phyloP scores from a whole-genome alignment of 73 alveolate genomes.

The Uronychia setigera region DNA sequence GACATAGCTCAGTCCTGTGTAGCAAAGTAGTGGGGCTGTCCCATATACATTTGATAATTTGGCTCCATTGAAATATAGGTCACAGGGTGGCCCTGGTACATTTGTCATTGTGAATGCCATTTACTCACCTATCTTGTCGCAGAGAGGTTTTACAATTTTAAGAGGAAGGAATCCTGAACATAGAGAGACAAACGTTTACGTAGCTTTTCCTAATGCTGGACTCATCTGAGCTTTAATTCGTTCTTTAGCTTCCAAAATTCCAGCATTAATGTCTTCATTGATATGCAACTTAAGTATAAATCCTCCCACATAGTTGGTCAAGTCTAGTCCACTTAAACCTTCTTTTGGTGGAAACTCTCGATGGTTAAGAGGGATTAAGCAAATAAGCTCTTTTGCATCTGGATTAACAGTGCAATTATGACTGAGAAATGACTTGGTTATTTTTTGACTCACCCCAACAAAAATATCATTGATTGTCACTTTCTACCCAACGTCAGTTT shows the following conservation, averaged over 20 bases:
- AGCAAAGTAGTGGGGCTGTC: not conserved
- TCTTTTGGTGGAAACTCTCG: not conserved
- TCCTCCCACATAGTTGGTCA: not conserved
- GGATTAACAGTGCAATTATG: not conserved
- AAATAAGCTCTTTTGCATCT: not conserved
- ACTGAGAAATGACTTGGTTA: not conserved
- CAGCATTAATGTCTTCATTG: not conserved
- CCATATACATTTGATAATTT: not conserved
- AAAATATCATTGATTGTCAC: not conserved
- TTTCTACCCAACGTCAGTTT: not conserved
- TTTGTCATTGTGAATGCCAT: not conserved
- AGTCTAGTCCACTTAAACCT: not conserved
- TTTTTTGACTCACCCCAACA: not conserved
- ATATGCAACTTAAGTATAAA: not conserved
- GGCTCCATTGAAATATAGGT: not conserved
- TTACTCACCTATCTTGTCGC: not conserved
- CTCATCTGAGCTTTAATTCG: not conserved
- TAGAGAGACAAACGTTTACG: not conserved
- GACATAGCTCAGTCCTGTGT: not conserved
- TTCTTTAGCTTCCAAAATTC: not conserved
- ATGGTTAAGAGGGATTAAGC: not conserved
- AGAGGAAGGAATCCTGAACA: not conserved
- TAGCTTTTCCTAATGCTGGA: not conserved
- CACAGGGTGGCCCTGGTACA: not conserved
- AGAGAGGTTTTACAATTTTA: not conserved